Evolutionary conservation across 2,329 filamentous ascomycete species (phyloP), one percentile per base, ranked within the genome.

Genomic region (Fusarium equiseti): DNA sequence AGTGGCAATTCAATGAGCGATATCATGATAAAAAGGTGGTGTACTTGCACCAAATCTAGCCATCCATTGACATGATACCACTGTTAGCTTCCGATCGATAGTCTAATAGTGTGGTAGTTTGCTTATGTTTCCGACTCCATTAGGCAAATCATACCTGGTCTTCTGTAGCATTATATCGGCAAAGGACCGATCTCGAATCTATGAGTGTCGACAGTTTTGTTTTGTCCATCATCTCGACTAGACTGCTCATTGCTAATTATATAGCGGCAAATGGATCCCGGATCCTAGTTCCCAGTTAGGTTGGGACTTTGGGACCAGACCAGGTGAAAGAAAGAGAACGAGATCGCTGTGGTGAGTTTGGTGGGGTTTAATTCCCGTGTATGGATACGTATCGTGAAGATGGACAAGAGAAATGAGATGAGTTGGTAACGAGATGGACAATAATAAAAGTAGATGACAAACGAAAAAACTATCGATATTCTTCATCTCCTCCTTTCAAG

Each of bases 381-480:
- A 67, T 65, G 68, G 48, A 20, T 49, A 38, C 49, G 49, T 26
- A 53, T 54, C 43, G 49, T 32, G 45, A 64, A 46, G 27, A 32
- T 62, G 40, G 27, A 60, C 48, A 27, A 75, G 69, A 75, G 53
- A 75, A 52, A 74, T 75, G 74, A 75, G 67, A 75, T 67, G 56
- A 50, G 10, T 35, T 16, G 29, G 40, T 43, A 68, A 49, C 66
- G 61, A 69, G 55, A 69, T 71, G 58, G 60, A 46, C 29, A 40
- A 66, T 51, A 49, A 48, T 32, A 63, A 64, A 63, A 46, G 54
- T 74, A 61, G 55, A 60, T 31, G 38, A 46, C 50, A 61, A 46
- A 49, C 35, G 44, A 61, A 58, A 48, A 27, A n/a, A 61, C 59
- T 59, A 59, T 53, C 55, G 52, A 57, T 42, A 24, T 51, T 68